Base-by-base conservation (phyloP, 2,329 filamentous ascomycete genomes). In the Colletotrichum lentis region DNA sequence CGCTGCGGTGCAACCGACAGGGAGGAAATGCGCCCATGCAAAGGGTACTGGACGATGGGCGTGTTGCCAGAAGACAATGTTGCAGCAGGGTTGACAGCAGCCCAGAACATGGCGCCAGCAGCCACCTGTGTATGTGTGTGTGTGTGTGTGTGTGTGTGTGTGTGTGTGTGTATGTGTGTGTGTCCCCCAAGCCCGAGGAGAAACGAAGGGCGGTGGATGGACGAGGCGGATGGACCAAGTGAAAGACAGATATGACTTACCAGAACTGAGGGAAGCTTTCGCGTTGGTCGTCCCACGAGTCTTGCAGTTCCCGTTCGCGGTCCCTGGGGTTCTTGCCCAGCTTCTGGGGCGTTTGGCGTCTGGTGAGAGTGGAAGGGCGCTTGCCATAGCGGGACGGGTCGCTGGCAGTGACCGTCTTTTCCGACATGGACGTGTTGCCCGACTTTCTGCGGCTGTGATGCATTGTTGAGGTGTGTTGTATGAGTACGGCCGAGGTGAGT, bases 211-310 rank as follows among this genome's bases (percentile, higher is more conserved):
- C n/a, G n/a, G n/a, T n/a, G n/a, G n/a, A n/a, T n/a, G n/a, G n/a
- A n/a, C n/a, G n/a, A n/a, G 31, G 31, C 31, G 31, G 31, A 22
- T n/a, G 18, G 50, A 27, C 12, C 12, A 73, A 67, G 64, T 41
- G 63, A 66, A 52, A 62, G 55, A 37, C 53, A 46, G 49, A 41
- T 62, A 18, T n/a, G 20, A 84, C 86, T 66, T 83, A 90, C 88
- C 88, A 90, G 74, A 83, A 90, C 75, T 89, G 87, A 24, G 87
- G 87, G 70, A 90, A 90, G 76, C 84, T 88, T 74, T 90, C 87
- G 63, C 86, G 81, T 73, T 88, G 86, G 62, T 88, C 84, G 61
- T 86, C 83, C 75, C 80, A 86, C 75, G 80, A 81, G 43, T 85
- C 83, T 66, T 84, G 80, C 74, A 80, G 79, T 69, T 86, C 82